These are phyloP conservation scores for Crucibulum laeve DNA, from an alignment of 768 basidiomycete species.

Conservation along the genomic window DNA sequence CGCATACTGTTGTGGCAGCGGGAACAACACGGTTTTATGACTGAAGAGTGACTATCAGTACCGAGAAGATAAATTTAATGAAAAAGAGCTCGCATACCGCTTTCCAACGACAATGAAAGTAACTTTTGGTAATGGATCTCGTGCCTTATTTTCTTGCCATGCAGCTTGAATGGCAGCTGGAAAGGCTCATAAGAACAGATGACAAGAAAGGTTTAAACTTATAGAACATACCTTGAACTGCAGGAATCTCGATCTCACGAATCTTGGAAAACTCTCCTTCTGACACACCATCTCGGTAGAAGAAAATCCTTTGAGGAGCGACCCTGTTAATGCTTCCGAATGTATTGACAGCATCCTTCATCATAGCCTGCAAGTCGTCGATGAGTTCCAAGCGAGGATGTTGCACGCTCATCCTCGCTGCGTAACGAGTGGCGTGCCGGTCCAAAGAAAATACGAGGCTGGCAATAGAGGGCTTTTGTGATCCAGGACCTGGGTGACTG, in stretches of 20 bases:
- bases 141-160: too few species aligned
- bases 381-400: conserved; percentile 44
- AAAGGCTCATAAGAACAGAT: too few species aligned
- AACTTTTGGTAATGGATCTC: too few species aligned
- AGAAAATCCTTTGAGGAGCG: conserved; percentile 26
- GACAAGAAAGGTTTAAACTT: too few species aligned
- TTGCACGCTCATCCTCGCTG: conserved; percentile 36
- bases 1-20: neutral
- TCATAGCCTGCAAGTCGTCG: conserved; percentile 33
- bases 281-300: conserved; percentile 46
- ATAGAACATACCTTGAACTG: conserved; percentile 34
- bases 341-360: conserved; percentile 20
- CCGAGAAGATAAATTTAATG: neutral
- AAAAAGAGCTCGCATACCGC: neutral
- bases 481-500: conserved; percentile 58
- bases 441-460: conserved; percentile 58
- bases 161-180: too few species aligned
- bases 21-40: neutral
- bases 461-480: conserved; percentile 48
- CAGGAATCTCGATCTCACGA: conserved; percentile 36
- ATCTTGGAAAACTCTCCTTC: conserved; percentile 37
- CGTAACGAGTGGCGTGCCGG: conserved; percentile 37
- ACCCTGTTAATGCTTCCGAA: conserved; percentile 9
- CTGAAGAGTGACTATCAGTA: neutral
- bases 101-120: neutral